These are phyloP conservation scores for Arxiozyma slooffiae DNA, from an alignment of 1,139 yeast genomes.

Conservation along the genomic window DNA sequence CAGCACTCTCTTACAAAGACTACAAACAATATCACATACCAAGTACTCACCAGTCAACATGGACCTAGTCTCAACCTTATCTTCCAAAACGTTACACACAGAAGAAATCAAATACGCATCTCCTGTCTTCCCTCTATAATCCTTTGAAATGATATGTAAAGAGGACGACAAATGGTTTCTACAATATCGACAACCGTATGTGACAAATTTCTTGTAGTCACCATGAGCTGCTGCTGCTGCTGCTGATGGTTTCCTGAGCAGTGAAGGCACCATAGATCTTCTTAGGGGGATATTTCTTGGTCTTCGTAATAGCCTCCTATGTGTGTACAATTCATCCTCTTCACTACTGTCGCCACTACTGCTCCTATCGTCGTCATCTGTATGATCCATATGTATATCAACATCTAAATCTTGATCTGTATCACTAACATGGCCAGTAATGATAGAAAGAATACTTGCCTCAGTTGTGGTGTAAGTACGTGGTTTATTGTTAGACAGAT, in stretches of 20 bases:
- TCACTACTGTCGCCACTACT: background rate
- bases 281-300: background rate
- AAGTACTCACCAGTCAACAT: constrained; percentile 39
- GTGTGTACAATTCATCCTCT: background rate
- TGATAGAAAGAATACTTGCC: background rate
- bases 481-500: background rate
- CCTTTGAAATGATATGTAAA: constrained; percentile 34
- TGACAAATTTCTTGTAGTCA: constrained; percentile 18
- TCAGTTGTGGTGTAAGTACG: background rate
- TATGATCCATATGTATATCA: background rate
- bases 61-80: constrained; percentile 30
- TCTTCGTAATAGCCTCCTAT: background rate
- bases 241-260: background rate
- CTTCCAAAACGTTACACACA: constrained; percentile 33
- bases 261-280: background rate
- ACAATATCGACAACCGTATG: constrained; percentile 36
- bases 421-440: background rate
- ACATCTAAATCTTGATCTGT: background rate
- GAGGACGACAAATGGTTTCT: constrained; percentile 37
- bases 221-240: background rate
- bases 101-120: constrained; percentile 35
- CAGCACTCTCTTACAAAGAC: constrained; percentile 34
- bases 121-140: constrained; percentile 37
- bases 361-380: background rate
- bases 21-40: constrained; percentile 37